Conservation (phyloP, 768 basidiomycete species). For the Gymnopilus junonius region DNA sequence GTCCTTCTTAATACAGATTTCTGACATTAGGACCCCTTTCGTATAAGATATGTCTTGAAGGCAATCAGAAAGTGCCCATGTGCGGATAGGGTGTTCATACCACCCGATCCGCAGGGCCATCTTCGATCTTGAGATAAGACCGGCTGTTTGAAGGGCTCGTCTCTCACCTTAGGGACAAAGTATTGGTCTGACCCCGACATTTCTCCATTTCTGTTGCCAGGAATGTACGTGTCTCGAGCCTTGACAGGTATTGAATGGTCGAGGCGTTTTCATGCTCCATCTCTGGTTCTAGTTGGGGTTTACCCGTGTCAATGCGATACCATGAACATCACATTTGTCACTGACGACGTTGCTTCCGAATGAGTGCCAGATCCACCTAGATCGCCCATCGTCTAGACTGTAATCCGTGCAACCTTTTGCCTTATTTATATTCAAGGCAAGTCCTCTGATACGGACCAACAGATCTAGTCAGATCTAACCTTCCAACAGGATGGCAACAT, state of each 20-base stretch:
- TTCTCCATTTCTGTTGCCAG: background rate
- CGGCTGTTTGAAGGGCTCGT: background rate
- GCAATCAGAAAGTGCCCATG: background rate
- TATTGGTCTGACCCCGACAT: background rate
- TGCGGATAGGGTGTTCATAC: background rate
- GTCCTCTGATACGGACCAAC: background rate
- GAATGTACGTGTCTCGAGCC: background rate
- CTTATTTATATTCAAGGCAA: background rate
- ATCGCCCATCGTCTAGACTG: background rate
- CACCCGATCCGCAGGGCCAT: background rate
- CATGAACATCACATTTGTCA: constrained; percentile 2
- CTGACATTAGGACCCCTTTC: background rate
- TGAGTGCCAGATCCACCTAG: background rate
- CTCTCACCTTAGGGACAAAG: background rate
- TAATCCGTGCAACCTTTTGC: constrained; percentile 2
- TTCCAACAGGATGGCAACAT: constrained; percentile 32
- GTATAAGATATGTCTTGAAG: background rate
- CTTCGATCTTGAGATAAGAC: background rate
- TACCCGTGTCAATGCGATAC: background rate
- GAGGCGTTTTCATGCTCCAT: background rate
- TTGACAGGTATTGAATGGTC: background rate
- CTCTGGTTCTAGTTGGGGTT: background rate
- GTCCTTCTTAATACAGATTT: background rate
- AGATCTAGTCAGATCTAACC: constrained; percentile 24
- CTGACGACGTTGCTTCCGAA: background rate